Conservation (phyloP, 768 basidiomycete species). For the Boletus rubescentipes region DNA sequence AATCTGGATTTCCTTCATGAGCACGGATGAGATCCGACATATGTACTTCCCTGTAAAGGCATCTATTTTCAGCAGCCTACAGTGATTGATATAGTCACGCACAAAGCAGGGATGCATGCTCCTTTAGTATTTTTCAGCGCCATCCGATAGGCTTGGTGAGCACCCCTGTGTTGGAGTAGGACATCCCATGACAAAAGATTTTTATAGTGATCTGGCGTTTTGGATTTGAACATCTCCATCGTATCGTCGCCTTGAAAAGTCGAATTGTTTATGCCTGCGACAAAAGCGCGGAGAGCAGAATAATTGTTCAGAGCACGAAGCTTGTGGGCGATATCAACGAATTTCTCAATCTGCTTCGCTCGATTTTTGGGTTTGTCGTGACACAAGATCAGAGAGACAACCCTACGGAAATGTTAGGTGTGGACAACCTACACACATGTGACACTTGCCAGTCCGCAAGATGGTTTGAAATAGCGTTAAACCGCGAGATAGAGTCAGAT, state of each 20-base stretch:
- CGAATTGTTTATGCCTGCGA: slow-evolving; percentile 89
- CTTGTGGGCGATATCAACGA: slow-evolving; percentile 79
- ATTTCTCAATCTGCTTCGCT: slow-evolving; percentile 82
- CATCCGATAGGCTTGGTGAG: slow-evolving; percentile 89
- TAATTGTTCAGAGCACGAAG: slow-evolving; percentile 89
- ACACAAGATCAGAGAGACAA: slow-evolving; percentile 85
- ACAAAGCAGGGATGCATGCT: slow-evolving; percentile 86
- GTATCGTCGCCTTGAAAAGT: slow-evolving; percentile 77
- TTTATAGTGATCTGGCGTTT: slow-evolving; percentile 69
- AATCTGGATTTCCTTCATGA: slow-evolving; percentile 81
- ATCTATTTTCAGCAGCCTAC: slow-evolving; percentile 11
- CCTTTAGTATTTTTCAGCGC: slow-evolving; percentile 84
- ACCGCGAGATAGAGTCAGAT: slow-evolving; percentile 67
- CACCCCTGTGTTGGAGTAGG: slow-evolving; percentile 75
- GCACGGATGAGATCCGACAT: slow-evolving; percentile 86
- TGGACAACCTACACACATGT: background rate
- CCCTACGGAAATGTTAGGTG: slow-evolving; percentile 50
- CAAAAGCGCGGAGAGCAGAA: slow-evolving; percentile 86
- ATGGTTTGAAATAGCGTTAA: slow-evolving; percentile 78
- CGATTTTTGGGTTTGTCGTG: slow-evolving; percentile 77
- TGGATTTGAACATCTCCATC: slow-evolving; percentile 68
- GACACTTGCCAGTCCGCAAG: slow-evolving; percentile 72
- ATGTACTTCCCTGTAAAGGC: slow-evolving; percentile 76
- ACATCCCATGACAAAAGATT: slow-evolving; percentile 81
- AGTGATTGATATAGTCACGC: slow-evolving; percentile 26